Percentiles rank a stretch among this genome's conserved stretches.
Conservation (phyloP, 1,284 basidiomycete species). For the Leccinum griseonigrum region DNA sequence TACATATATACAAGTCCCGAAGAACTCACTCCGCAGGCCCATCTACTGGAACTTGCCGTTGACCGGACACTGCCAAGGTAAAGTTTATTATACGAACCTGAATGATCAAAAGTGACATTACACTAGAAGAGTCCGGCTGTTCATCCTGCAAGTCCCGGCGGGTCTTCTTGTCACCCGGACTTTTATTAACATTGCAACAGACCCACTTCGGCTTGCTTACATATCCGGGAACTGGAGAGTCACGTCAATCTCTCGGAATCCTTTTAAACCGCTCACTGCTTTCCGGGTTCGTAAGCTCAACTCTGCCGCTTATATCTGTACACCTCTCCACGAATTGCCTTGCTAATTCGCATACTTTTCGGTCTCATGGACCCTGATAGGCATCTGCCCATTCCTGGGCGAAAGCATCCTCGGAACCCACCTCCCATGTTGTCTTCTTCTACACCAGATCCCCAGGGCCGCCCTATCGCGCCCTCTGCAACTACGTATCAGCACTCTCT, state of each 20-base stretch:
- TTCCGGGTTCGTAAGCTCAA: slow-evolving; percentile 23
- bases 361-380: slow-evolving; percentile 32
- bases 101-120: slow-evolving; percentile 28
- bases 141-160: slow-evolving; percentile 28
- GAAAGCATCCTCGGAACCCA: slow-evolving; percentile 24
- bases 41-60: slow-evolving; percentile 27
- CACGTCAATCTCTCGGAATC: slow-evolving; percentile 23
- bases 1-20: slow-evolving; percentile 15
- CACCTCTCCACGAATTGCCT: slow-evolving; percentile 1
- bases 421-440: slow-evolving; percentile 22
- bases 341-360: slow-evolving; percentile 16
- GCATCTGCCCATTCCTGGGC: slow-evolving; percentile 33
- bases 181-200: slow-evolving; percentile 28
- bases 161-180: slow-evolving; percentile 27
- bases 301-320: slow-evolving; percentile 20
- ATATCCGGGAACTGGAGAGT: slow-evolving; percentile 28
- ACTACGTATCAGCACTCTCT: slow-evolving; percentile 38
- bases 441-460: slow-evolving; percentile 23
- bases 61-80: slow-evolving; percentile 30
- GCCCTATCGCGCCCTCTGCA: slow-evolving; percentile 22
- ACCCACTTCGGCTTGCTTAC: slow-evolving; percentile 31
- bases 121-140: slow-evolving; percentile 22
- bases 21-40: slow-evolving; percentile 24
- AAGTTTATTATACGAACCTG: slow-evolving; percentile 31
- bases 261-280: slow-evolving; percentile 24